phyloP scores from a whole-genome alignment of 352 stramenopile species.

The Globisporangium polare region DNA sequence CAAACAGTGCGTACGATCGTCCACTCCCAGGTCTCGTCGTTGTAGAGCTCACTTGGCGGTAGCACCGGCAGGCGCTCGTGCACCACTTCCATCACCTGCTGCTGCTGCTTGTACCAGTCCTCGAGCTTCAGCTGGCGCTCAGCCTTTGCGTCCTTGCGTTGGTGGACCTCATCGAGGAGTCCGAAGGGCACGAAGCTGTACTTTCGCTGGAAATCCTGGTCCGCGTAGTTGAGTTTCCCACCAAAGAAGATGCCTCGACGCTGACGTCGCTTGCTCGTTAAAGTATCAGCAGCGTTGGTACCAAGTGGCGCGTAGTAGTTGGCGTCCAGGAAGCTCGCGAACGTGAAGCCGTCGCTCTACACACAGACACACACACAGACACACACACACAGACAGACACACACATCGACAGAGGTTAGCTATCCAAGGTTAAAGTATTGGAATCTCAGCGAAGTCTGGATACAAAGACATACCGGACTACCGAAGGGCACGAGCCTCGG shows the following conservation, averaged over 20 bases:
- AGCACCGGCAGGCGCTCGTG: constrained; percentile 34
- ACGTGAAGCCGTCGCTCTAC: constrained; percentile 44
- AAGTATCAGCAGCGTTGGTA: background rate
- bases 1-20: constrained; percentile 68
- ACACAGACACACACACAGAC: background rate
- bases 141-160: constrained; percentile 4
- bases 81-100: constrained; percentile 33
- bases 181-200: constrained; percentile 52
- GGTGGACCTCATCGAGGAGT: constrained; percentile 53
- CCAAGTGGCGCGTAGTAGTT: constrained; percentile 29
- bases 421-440: background rate
- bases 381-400: background rate
- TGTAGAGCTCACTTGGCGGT: constrained; percentile 70
- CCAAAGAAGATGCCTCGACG: constrained; percentile 75
- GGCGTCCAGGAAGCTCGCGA: constrained; percentile 37
- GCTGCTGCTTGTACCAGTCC: constrained; percentile 44
- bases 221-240: constrained; percentile 71
- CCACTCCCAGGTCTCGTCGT: constrained; percentile 91
- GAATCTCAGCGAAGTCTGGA: too few relatives aligned
- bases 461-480: constrained; percentile 16
- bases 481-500: constrained; percentile 36
- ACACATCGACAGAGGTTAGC: background rate
- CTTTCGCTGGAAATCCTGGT: constrained; percentile 43
- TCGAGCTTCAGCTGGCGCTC: constrained; percentile 17
- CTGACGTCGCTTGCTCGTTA: background rate